Evolutionary conservation across 495 filamentous ascomycete genomes (phyloP), one percentile per base, ranked within the genome.

Genomic region (Aspergillus carlsbadensis): DNA sequence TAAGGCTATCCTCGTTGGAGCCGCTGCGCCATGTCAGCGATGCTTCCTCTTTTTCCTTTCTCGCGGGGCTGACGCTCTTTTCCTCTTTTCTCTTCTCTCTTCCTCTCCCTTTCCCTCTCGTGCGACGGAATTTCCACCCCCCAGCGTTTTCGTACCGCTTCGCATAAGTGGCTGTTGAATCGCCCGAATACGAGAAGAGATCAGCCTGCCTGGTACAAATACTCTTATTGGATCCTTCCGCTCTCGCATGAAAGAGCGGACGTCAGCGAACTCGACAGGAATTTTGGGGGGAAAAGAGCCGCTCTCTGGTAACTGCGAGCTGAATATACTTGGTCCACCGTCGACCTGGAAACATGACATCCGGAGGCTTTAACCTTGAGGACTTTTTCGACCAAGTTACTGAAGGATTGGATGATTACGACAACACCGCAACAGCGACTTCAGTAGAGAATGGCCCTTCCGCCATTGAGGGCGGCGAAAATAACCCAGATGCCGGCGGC

Each of bases 11-110:
- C 46, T 37, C 7, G 20, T 39, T 57, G 41, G 56, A 37, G 49
- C 18, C 46, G 55, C 59, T 62, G 59, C 59, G 59, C 59, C 59
- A 52, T 62, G 59, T 62, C 59, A 58, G 55, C 58, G 22, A 6
- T 45, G 10, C 33, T 44, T 45, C 47, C 33, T 52, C 44, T 58
- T 49, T 56, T 48, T 51, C 18, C n/a, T 44, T 45, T 49, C 34
- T 49, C 50, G 52, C 35, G 22, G 13, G 2, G 41, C 41, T 65
- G 33, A 46, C 50, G 37, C 56, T 33, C 52, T 58, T 40, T 56
- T 13, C 53, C 65, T 29, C 33, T 21, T 17, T 24, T 42, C 48
- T 43, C 42, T 34, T 34, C 24, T 8, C 24, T 41, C 42, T 61
- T 45, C 58, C 26, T 60, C 37, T 53, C 41, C 60, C 33, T 58